Evolutionary conservation across 106 monocot species (phyloP).

Genomic region (Allium fistulosum): DNA sequence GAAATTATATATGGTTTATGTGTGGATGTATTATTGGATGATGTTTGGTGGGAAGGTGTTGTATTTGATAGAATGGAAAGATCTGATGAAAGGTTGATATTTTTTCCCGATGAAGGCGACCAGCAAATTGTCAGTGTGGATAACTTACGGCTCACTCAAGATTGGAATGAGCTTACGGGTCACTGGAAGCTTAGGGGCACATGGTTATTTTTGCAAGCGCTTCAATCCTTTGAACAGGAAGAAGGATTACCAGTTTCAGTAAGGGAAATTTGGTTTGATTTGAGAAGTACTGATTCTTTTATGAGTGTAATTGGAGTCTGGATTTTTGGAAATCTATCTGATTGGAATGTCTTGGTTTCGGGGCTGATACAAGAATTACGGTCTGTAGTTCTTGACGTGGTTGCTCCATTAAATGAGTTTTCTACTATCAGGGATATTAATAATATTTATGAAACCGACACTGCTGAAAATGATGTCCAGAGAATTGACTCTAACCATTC

Average conservation of each 20-base stretch:
- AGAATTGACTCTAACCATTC: neutral
- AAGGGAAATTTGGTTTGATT: slow-evolving; percentile 56
- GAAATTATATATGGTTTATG: slow-evolving; percentile 42
- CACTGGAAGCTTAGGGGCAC: slow-evolving; percentile 44
- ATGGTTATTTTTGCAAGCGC: slow-evolving; percentile 41
- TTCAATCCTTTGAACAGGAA: slow-evolving; percentile 27
- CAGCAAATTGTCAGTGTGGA: slow-evolving; percentile 16
- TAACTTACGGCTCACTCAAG: slow-evolving; percentile 39
- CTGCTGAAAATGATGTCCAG: neutral
- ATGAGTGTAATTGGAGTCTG: slow-evolving; percentile 29
- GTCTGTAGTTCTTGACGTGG: slow-evolving; percentile 18
- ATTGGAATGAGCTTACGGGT: slow-evolving; percentile 54
- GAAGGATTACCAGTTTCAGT: slow-evolving; percentile 51
- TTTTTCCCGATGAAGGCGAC: slow-evolving; percentile 77
- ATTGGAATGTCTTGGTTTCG: slow-evolving; percentile 29
- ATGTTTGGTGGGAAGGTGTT: slow-evolving; percentile 79
- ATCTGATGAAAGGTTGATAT: slow-evolving; percentile 21
- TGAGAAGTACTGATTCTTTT: slow-evolving; percentile 24
- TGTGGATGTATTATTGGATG: slow-evolving; percentile 57
- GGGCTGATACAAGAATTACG: slow-evolving; percentile 31
- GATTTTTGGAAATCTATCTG: slow-evolving; percentile 24
- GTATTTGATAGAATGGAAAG: slow-evolving; percentile 34
- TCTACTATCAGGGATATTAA: too few species aligned
- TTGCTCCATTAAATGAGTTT: neutral
- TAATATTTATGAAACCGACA: too few species aligned